These are phyloP conservation scores for Cordyceps militaris DNA, from an alignment of 2,329 filamentous ascomycete genomes.

Conservation along the genomic window DNA sequence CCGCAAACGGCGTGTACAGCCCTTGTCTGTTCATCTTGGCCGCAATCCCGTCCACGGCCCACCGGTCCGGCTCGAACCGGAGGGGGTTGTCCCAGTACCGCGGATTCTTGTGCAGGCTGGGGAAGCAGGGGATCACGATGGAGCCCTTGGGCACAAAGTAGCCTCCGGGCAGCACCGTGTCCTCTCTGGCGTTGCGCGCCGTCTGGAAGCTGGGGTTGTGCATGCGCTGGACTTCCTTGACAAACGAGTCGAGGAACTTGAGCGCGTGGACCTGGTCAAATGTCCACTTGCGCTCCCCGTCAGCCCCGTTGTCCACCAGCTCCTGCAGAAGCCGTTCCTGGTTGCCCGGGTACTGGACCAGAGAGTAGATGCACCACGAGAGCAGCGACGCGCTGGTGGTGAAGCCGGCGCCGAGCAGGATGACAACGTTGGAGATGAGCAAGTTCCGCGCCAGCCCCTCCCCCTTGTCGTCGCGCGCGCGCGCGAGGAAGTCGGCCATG, in stretches of 20 bases:
- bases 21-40: constrained; percentile 42
- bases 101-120: constrained; percentile 41
- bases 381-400: constrained; percentile 47
- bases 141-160: constrained; percentile 41
- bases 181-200: constrained; percentile 42
- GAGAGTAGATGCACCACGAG: constrained; percentile 44
- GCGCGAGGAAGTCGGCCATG: constrained; percentile 39
- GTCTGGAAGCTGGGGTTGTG: constrained; percentile 53
- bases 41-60: constrained; percentile 35
- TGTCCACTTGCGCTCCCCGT: constrained; percentile 32
- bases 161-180: constrained; percentile 46
- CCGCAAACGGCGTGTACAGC: constrained; percentile 48
- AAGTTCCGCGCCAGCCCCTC: constrained; percentile 35
- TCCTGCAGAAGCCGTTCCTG: constrained; percentile 48
- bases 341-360: constrained; percentile 41
- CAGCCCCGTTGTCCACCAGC: constrained; percentile 38
- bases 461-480: constrained; percentile 43
- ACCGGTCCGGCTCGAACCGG: constrained; percentile 48
- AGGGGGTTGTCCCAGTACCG: constrained; percentile 45
- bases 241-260: constrained; percentile 41
- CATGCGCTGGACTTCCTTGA: constrained; percentile 48
- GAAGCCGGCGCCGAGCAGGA: constrained; percentile 46
- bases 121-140: constrained; percentile 41
- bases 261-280: constrained; percentile 37
- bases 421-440: constrained; percentile 26